Percentiles rank a stretch among this genome's conserved stretches.
Conservation (phyloP, 805 yeast species). For the Suhomyces vadensis region DNA sequence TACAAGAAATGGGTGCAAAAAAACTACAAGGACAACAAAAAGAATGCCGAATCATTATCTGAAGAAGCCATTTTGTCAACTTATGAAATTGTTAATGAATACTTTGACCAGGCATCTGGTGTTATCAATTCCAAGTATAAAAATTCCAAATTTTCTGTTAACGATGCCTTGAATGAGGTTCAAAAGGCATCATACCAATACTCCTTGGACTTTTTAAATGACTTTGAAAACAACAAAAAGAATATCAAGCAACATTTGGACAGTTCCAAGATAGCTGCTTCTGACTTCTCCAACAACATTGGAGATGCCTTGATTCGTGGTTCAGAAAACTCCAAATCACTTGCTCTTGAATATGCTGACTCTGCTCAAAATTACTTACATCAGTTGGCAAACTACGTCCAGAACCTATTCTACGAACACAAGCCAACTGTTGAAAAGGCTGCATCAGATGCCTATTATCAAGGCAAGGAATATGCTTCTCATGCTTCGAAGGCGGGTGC, state of each 20-base stretch:
- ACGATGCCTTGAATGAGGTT: constrained; percentile 18
- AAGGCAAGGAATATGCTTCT: constrained; percentile 2
- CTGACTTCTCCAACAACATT: constrained; percentile 13
- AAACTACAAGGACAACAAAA: constrained; percentile 16
- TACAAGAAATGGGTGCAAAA: constrained; percentile 11
- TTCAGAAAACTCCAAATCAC: constrained; percentile 8
- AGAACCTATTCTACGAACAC: not conserved
- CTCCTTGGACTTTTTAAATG: constrained; percentile 13
- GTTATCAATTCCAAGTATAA: constrained; percentile 12
- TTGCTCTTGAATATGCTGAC: too few species aligned
- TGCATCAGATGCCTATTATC: not conserved
- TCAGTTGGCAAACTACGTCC: not conserved
- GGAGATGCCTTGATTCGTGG: constrained; percentile 10
- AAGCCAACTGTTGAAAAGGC: constrained; percentile 1
- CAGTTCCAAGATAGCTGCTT: constrained; percentile 16
- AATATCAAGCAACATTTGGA: constrained; percentile 12
- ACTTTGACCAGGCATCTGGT: constrained; percentile 22
- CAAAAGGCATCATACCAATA: constrained; percentile 21
- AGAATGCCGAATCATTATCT: constrained; percentile 14
- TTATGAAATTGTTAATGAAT: constrained; percentile 19
- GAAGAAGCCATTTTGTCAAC: constrained; percentile 19
- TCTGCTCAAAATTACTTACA: not conserved
- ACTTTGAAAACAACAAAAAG: constrained; percentile 9
- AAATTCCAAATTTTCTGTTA: constrained; percentile 12
- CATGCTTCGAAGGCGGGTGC: constrained; percentile 3